Base-by-base conservation (phyloP, 306 rosid genomes). In the Casuarina equisetifolia region DNA sequence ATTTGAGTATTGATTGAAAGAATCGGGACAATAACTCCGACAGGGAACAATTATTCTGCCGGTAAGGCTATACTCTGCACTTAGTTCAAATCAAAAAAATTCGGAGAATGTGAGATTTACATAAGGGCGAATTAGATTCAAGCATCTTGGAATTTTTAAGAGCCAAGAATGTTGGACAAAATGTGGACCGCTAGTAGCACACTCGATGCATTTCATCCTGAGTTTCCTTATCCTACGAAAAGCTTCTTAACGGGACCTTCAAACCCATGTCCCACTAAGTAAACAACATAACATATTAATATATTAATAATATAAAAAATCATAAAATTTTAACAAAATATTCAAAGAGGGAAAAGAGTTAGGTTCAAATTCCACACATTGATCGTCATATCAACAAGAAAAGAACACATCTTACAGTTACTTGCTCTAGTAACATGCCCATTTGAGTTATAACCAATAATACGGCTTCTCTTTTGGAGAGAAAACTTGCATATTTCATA, bases 391-490 rank as follows among this genome's bases (percentile, higher is more conserved):
- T 3, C 16, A 50, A 43, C 36, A 59, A 19, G 73, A 16, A 25
- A 25, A 49, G 72, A 75, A 70, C 69, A 40, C 53, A 73, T 77
- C 67, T 69, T 81, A 85, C 82, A 85, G 49, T 77, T 3, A 80
- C 40, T 48, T 49, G 82, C 39, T 50, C 51, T 51, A 84, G 69
- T 69, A 55, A 20, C 84, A 82, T 68, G 75, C 75, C 74, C 76
- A 74, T 38, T 59, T 74, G 32, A 49, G 51, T 72, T 69, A 73
- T 80, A 72, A 73, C 78, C 75, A 58, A 57, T 66, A 44, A 68
- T 45, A 81, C 76, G 59, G 49, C 50, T 39, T 63, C 55, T 35
- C 40, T 78, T 11, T 11, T 20, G 51, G 62, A 75, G 13, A n/a
- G 62, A 46, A 69, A 66, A 74, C 59, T 74, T 69, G 71, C 52